Evolutionary conservation across 371 early-diverging fungal genomes (phyloP).

Genomic region (Zopfochytrium polystomum): DNA sequence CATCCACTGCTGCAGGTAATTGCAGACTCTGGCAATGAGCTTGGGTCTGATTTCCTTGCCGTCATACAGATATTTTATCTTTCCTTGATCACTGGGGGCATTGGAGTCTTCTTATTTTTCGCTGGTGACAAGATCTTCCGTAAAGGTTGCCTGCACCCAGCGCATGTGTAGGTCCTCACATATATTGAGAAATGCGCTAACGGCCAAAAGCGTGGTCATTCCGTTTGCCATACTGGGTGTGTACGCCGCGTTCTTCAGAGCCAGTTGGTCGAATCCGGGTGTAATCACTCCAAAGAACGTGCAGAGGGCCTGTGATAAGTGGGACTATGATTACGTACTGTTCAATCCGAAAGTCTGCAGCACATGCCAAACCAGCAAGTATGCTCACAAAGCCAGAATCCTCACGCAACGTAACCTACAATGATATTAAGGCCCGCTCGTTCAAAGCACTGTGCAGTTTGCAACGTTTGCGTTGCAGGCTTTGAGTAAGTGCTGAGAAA

Average conservation of each 20-base stretch:
- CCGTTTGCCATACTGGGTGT: constrained; percentile 20
- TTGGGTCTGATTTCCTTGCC: constrained; percentile 5
- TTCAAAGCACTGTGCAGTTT: constrained; percentile 50
- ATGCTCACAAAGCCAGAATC: constrained; percentile 8
- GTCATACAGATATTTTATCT: constrained; percentile 39
- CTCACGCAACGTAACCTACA: background rate
- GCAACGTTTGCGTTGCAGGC: constrained; percentile 45
- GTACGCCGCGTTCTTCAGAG: constrained; percentile 33
- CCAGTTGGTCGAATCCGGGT: constrained; percentile 40
- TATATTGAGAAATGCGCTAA: background rate
- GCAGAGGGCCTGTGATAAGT: constrained; percentile 26
- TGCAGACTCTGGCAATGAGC: background rate
- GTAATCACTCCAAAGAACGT: constrained; percentile 32
- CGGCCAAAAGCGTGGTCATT: constrained; percentile 10
- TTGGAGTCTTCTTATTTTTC: constrained; percentile 23
- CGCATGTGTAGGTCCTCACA: constrained; percentile 27
- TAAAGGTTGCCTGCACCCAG: constrained; percentile 11
- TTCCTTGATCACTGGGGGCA: constrained; percentile 32
- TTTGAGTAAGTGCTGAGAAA: constrained; percentile 31
- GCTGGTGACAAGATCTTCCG: constrained; percentile 39
- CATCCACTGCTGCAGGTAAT: constrained; percentile 35
- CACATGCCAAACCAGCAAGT: constrained; percentile 46
- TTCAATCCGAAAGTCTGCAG: constrained; percentile 40
- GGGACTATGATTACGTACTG: constrained; percentile 41
- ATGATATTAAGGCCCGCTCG: constrained; percentile 42